A percentile compares a stretch with the other conserved stretches of the same genome.
These are phyloP conservation scores for Hypoxylon trugodes DNA, from an alignment of 495 filamentous ascomycete genomes.

Conservation along the genomic window DNA sequence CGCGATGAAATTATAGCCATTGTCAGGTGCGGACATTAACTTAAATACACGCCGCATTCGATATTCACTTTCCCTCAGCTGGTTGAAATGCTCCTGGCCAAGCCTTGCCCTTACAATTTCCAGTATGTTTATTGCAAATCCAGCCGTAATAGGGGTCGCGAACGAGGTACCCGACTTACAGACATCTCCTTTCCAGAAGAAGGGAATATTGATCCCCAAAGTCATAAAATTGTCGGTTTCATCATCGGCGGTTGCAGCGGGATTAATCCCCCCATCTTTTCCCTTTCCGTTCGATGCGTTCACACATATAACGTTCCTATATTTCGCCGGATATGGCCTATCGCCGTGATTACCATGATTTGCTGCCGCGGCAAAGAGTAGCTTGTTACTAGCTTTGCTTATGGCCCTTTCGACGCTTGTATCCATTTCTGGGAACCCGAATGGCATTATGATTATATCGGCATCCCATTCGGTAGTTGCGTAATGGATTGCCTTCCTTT, in stretches of 20 bases:
- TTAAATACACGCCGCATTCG: not conserved
- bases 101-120: not conserved
- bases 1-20: not conserved
- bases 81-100: not conserved
- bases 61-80: not conserved
- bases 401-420: not conserved
- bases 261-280: conserved; percentile 2
- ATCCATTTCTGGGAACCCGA: not conserved
- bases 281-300: conserved; percentile 4
- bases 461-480: not conserved
- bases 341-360: not conserved
- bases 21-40: not conserved
- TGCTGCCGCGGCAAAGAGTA: not conserved
- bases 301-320: not conserved
- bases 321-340: not conserved
- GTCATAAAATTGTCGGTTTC: conserved; percentile 1
- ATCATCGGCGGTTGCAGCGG: not conserved
- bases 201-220: not conserved
- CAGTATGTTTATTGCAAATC: not conserved
- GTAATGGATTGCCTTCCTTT: not conserved
- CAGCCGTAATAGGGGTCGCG: conserved; percentile 7
- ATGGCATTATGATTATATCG: not conserved
- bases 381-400: not conserved
- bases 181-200: not conserved
- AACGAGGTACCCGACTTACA: conserved; percentile 7